phyloP scores from a whole-genome alignment of 805 yeast genomes.

The Lipomyces kockii region DNA sequence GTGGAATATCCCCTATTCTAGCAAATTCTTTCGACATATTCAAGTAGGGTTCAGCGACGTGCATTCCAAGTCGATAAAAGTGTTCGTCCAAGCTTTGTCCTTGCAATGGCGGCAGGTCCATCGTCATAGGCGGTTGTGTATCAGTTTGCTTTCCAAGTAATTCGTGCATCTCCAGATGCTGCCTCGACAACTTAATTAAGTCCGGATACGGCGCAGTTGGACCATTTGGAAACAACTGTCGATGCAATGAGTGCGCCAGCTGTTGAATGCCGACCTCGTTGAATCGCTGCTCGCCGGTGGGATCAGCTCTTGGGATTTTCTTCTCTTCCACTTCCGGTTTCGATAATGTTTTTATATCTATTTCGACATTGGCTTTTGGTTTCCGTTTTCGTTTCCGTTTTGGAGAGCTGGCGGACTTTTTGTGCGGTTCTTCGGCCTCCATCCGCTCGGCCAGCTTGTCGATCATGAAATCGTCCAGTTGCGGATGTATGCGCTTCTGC shows the following conservation, averaged over 20 bases:
- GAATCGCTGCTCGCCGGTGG: constrained; percentile 47
- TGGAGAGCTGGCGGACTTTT: background rate
- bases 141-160: constrained; percentile 78
- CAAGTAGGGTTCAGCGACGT: constrained; percentile 64
- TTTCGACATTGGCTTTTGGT: background rate
- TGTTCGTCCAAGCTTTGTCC: constrained; percentile 83
- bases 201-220: constrained; percentile 41
- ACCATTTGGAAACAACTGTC: constrained; percentile 62
- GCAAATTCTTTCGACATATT: constrained; percentile 55
- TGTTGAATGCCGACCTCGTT: constrained; percentile 85
- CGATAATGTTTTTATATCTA: background rate
- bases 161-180: constrained; percentile 63
- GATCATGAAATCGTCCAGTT: background rate
- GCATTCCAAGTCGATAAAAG: constrained; percentile 67
- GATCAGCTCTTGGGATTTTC: constrained; percentile 5
- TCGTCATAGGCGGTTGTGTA: constrained; percentile 60
- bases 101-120: constrained; percentile 69
- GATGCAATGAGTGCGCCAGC: constrained; percentile 61
- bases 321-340: background rate
- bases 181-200: constrained; percentile 59
- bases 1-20: constrained; percentile 37
- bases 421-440: background rate
- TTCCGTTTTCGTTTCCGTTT: background rate
- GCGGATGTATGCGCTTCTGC: background rate
- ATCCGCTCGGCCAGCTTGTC: constrained; percentile 4